Evolutionary conservation across 1,139 yeast genomes (phyloP), one percentile per base, ranked within the genome.

Genomic region (Kodamaea sp.): DNA sequence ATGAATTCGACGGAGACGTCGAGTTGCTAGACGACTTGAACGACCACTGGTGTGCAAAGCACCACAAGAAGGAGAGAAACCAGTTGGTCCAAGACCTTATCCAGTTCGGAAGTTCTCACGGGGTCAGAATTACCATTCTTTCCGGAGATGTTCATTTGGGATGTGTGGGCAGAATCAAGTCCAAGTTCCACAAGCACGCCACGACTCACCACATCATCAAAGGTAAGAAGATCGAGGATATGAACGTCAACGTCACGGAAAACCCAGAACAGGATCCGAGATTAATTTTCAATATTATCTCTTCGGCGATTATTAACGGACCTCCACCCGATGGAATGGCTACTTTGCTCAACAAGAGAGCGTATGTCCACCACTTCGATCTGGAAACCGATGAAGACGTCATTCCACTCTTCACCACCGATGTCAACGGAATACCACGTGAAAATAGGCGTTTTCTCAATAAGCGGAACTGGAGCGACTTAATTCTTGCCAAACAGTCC

Each of bases 241-340:
- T 61, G 10, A 73, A 73, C 43, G 47, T 56, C 5, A 56, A 70
- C 21, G 61, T 73, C 7, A 49, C 70, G n/a, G 56, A 63, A 7
- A 48, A 63, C 22, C 89, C 94, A 0, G 81, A 80, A 47, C 53
- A 64, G 20, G 97, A 90, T 58, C 83, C 85, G 20, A 65, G 94
- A 39, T 73, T 88, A 43, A 81, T 92, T 57, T 76, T 87, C 56
- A 92, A 90, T 55, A 78, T 92, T 22, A 82, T 87, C 31, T 81
- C 94, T 13, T 85, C 95, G 8, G 97, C 97, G 3, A 88, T 90
- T 40, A 80, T 84, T 28, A 90, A 90, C 59, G 81, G 94, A 0
- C 96, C 98, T 9, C 97, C 97, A 2, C 96, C 97, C 1, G 78
- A 80, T 54, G 80, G 83, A 11, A 83, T 90, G 83, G 95, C 95